phyloP scores from a whole-genome alignment of 768 basidiomycete species.

The Amanita thiersii region DNA sequence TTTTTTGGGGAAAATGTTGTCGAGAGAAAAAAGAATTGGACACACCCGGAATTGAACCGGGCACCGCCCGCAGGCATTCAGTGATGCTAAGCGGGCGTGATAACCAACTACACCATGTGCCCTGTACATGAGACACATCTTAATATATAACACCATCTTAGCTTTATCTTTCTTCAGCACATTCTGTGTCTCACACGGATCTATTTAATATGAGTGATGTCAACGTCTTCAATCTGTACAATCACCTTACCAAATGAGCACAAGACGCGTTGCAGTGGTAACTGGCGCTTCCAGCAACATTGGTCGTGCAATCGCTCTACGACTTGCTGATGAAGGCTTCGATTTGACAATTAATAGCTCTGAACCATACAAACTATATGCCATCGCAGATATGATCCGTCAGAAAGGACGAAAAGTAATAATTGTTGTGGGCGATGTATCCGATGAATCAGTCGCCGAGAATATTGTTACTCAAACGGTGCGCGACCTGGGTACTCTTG shows the following conservation, averaged over 20 bases:
- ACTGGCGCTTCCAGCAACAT: constrained; percentile 8
- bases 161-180: background rate
- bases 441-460: constrained; percentile 26
- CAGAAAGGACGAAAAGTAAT: constrained; percentile 15
- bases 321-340: constrained; percentile 10
- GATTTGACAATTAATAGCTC: constrained; percentile 4
- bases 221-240: background rate
- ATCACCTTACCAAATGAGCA: too few species aligned
- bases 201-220: background rate
- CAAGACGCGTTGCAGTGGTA: constrained; percentile 6
- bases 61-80: too few species aligned
- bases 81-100: too few species aligned
- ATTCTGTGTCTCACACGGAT: background rate
- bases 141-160: too few species aligned
- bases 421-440: constrained; percentile 23
- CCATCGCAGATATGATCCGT: constrained; percentile 15
- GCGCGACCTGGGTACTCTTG: constrained; percentile 22
- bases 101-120: too few species aligned
- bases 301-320: constrained; percentile 6
- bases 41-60: too few species aligned
- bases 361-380: background rate
- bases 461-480: constrained; percentile 25
- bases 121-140: too few species aligned
- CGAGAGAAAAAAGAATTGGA: too few species aligned
- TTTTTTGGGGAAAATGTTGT: too few species aligned